Conservation (phyloP, 495 filamentous ascomycete species). For the Podospora tetraspora region DNA sequence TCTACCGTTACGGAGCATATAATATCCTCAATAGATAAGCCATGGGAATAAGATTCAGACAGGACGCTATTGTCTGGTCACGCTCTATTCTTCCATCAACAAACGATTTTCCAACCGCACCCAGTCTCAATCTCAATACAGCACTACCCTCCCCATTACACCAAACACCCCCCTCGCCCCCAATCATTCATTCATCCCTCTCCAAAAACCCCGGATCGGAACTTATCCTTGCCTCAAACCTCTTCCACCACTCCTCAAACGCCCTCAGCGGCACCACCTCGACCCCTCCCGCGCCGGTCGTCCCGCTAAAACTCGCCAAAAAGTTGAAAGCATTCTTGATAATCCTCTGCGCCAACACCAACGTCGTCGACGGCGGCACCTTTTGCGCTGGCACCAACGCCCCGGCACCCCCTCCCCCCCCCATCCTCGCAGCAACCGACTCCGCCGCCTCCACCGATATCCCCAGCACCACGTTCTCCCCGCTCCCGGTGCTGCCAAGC, state of each 20-base stretch:
- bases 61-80: background rate
- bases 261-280: constrained; percentile 86
- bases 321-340: constrained; percentile 98
- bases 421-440: constrained; percentile 64
- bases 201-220: constrained; percentile 87
- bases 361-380: constrained; percentile 46
- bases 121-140: background rate
- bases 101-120: background rate
- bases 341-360: constrained; percentile 82
- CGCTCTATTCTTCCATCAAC: too few relatives aligned
- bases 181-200: constrained; percentile 62
- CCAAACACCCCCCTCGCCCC: background rate
- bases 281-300: constrained; percentile 40
- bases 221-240: constrained; percentile 87
- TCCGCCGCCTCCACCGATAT: constrained; percentile 74
- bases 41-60: background rate
- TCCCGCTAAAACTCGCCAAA: constrained; percentile 74
- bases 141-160: background rate
- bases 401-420: constrained; percentile 29
- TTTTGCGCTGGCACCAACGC: constrained; percentile 17
- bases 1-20: background rate
- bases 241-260: constrained; percentile 95
- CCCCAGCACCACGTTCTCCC: constrained; percentile 56
- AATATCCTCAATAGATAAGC: background rate
- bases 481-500: constrained; percentile 37